These are phyloP conservation scores for Saccharomyces hybrid DNA, from an alignment of 1,139 yeast genomes.

Conservation along the genomic window DNA sequence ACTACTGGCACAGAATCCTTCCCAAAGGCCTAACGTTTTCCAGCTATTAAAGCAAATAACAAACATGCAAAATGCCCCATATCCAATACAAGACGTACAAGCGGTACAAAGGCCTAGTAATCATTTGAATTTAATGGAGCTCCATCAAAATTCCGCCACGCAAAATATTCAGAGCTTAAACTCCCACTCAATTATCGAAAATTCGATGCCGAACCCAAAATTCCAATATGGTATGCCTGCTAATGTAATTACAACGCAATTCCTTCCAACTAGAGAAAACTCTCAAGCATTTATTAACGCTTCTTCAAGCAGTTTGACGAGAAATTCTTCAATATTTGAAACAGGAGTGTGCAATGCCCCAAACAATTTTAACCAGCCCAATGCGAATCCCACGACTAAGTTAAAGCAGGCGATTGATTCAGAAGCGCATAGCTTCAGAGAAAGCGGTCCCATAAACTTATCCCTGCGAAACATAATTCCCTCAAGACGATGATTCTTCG, in stretches of 20 bases:
- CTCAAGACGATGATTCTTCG: not conserved
- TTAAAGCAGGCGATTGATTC: not conserved
- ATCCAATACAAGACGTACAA: conserved; percentile 39
- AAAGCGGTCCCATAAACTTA: not conserved
- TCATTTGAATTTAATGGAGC: not conserved
- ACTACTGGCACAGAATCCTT: conserved; percentile 61
- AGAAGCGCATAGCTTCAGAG: not conserved
- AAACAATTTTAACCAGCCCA: conserved; percentile 2
- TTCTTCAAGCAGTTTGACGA: not conserved
- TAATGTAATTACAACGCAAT: not conserved
- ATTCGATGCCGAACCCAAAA: not conserved
- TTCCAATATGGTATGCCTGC: not conserved
- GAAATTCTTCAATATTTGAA: not conserved
- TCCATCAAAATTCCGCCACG: not conserved
- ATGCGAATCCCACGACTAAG: not conserved
- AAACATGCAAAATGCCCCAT: conserved; percentile 46
- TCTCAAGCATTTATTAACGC: not conserved
- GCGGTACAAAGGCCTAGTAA: not conserved
- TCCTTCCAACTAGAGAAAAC: not conserved
- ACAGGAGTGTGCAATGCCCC: conserved; percentile 11
- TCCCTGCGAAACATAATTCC: not conserved
- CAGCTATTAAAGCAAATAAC: conserved; percentile 64
- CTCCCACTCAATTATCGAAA: not conserved
- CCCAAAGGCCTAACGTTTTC: conserved; percentile 61
- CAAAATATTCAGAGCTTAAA: not conserved